phyloP scores from a whole-genome alignment of 768 basidiomycete species.

The Lactarius indigo region DNA sequence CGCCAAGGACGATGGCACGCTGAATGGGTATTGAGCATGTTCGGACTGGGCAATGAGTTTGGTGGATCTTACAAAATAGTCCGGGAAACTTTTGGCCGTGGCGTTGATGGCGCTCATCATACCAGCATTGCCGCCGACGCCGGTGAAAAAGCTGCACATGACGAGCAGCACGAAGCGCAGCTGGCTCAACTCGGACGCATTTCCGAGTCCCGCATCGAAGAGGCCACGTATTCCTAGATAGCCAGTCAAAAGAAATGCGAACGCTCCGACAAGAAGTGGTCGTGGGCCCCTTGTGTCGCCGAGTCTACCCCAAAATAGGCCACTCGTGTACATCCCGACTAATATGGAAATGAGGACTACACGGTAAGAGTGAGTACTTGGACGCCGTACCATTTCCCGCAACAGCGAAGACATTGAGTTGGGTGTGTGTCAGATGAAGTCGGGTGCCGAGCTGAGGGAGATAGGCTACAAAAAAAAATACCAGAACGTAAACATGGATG shows the following conservation, averaged over 20 bases:
- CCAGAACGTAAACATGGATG: slow-evolving; percentile 1
- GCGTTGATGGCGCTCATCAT: slow-evolving; percentile 69
- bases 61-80: slow-evolving; percentile 51
- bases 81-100: slow-evolving; percentile 80
- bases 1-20: slow-evolving; percentile 60
- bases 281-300: slow-evolving; percentile 73
- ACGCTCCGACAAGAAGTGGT: slow-evolving; percentile 57
- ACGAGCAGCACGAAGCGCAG: slow-evolving; percentile 50
- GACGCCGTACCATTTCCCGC: slow-evolving; percentile 63
- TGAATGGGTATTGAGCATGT: slow-evolving; percentile 30
- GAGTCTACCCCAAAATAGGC: slow-evolving; percentile 76
- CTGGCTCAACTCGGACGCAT: slow-evolving; percentile 34
- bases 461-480: slow-evolving; percentile 55
- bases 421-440: slow-evolving; percentile 72
- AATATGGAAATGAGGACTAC: slow-evolving; percentile 12
- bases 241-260: slow-evolving; percentile 59
- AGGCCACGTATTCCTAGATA: slow-evolving; percentile 72
- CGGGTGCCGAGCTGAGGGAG: slow-evolving; percentile 81
- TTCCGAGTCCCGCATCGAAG: slow-evolving; percentile 49
- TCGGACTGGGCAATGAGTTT: neutral
- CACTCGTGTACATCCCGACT: slow-evolving; percentile 77
- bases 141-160: slow-evolving; percentile 66
- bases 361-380: neutral
- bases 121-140: slow-evolving; percentile 73
- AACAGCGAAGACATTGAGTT: slow-evolving; percentile 77